Percentiles rank a stretch among this genome's conserved stretches.
These are phyloP conservation scores for Aspergillus tubingensis DNA, from an alignment of 2,329 filamentous ascomycete genomes.

Conservation along the genomic window DNA sequence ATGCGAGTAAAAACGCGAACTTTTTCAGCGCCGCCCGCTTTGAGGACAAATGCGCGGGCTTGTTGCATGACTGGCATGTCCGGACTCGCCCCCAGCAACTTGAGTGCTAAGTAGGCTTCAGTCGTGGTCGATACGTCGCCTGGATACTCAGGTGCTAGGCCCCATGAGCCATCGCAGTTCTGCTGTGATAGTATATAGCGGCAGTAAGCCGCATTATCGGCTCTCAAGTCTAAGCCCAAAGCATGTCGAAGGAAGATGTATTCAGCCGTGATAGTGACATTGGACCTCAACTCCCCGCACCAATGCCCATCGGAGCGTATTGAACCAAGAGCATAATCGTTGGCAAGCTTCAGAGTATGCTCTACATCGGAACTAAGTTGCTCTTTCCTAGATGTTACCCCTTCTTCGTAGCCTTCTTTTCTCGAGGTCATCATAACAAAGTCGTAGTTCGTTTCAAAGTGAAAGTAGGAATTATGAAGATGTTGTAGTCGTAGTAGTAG, in stretches of 20 bases:
- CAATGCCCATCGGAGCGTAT: slow-evolving; percentile 26
- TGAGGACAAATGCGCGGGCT: slow-evolving; percentile 27
- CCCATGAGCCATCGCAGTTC: slow-evolving; percentile 35
- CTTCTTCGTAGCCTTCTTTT: neutral
- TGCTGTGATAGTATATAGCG: slow-evolving; percentile 24
- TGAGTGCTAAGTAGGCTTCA: slow-evolving; percentile 40
- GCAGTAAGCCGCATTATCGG: slow-evolving; percentile 13
- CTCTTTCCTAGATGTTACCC: neutral
- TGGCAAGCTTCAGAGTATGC: neutral
- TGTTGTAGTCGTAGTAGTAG: too few relatives aligned
- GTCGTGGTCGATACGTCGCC: slow-evolving; percentile 31
- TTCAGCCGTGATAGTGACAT: slow-evolving; percentile 29
- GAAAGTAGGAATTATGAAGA: too few relatives aligned
- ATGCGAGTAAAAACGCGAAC: slow-evolving; percentile 37
- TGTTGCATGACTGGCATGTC: slow-evolving; percentile 15
- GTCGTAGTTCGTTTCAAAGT: too few relatives aligned
- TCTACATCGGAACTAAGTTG: neutral
- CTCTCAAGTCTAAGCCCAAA: slow-evolving; percentile 20
- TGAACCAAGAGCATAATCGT: neutral
- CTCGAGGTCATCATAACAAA: neutral
- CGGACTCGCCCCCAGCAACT: slow-evolving; percentile 29
- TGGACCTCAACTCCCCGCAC: slow-evolving; percentile 27
- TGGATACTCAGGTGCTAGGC: slow-evolving; percentile 24
- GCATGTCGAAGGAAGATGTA: slow-evolving; percentile 30
- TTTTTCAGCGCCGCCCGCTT: slow-evolving; percentile 31